phyloP scores from a whole-genome alignment of 192 early-diverging fungal species.

The Haplosporangium gracile region DNA sequence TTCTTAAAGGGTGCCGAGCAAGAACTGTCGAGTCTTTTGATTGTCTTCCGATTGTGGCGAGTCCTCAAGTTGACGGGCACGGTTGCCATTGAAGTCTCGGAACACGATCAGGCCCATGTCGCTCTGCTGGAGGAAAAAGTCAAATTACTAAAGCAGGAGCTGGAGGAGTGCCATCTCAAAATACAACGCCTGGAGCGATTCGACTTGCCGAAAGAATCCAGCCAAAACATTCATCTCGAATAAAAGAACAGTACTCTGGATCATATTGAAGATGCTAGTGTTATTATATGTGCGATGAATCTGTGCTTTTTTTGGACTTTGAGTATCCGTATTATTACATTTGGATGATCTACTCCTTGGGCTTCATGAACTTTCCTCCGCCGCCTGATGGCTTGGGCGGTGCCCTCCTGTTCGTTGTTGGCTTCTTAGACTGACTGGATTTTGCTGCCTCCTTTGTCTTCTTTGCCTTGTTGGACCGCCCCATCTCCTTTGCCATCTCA shows the following conservation, averaged over 20 bases:
- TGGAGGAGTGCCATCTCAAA: neutral
- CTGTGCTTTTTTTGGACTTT: neutral
- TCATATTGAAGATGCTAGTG: neutral
- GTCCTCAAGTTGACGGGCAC: conserved; percentile 62
- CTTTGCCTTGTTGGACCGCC: conserved; percentile 24
- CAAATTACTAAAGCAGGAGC: neutral
- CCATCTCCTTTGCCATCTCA: conserved; percentile 44
- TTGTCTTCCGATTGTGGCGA: conserved; percentile 68
- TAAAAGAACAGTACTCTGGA: neutral
- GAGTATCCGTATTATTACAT: neutral
- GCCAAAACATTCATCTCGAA: neutral
- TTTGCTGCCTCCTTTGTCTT: conserved; percentile 22
- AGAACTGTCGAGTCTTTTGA: conserved; percentile 61
- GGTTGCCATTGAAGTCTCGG: conserved; percentile 57
- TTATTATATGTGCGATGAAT: neutral
- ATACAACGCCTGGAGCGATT: conserved; percentile 6
- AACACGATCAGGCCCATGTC: conserved; percentile 17
- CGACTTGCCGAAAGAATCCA: neutral
- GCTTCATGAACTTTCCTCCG: conserved; percentile 17
- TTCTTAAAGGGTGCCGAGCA: conserved; percentile 58
- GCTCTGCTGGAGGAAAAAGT: conserved; percentile 6
- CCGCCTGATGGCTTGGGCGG: conserved; percentile 18
- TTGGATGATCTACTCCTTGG: conserved; percentile 13
- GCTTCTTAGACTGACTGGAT: conserved; percentile 14
- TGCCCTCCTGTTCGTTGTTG: conserved; percentile 24